Conservation (phyloP, 495 filamentous ascomycete genomes). For the Venustampulla echinocandica region DNA sequence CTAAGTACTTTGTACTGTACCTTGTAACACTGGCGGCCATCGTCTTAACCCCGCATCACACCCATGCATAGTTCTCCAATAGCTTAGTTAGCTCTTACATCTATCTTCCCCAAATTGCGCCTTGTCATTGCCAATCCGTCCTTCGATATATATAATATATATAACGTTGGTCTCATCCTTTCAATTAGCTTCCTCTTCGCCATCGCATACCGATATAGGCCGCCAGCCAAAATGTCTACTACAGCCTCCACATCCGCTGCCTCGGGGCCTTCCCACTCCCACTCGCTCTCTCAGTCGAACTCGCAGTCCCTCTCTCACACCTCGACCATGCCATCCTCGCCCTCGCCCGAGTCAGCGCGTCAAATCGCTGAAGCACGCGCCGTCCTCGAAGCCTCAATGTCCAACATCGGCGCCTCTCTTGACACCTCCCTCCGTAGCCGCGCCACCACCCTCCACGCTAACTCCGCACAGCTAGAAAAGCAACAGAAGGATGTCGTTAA, state of each 20-base stretch:
- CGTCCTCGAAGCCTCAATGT: constrained; percentile 70
- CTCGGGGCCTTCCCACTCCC: constrained; percentile 13
- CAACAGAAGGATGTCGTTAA: constrained; percentile 64
- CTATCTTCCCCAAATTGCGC: too few species aligned
- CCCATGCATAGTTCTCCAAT: too few species aligned
- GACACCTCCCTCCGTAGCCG: constrained; percentile 64
- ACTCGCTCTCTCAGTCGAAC: neutral
- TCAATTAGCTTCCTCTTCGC: too few species aligned
- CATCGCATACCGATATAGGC: too few species aligned
- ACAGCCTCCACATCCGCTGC: constrained; percentile 7
- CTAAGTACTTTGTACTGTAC: neutral
- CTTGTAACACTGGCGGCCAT: neutral
- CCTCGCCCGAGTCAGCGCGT: constrained; percentile 13
- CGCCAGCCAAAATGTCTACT: constrained; percentile 5
- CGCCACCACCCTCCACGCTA: constrained; percentile 65
- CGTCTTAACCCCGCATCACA: constrained; percentile 14
- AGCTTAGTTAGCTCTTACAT: too few species aligned
- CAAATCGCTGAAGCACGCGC: constrained; percentile 55
- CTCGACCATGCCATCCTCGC: constrained; percentile 1
- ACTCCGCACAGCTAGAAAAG: constrained; percentile 55
- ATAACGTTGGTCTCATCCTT: too few species aligned
- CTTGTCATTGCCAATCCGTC: too few species aligned
- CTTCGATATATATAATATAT: too few species aligned
- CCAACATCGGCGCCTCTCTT: constrained; percentile 58
- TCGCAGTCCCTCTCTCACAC: constrained; percentile 2